Conservation (phyloP, 257 asterid species). For the Mentha longifolia region DNA sequence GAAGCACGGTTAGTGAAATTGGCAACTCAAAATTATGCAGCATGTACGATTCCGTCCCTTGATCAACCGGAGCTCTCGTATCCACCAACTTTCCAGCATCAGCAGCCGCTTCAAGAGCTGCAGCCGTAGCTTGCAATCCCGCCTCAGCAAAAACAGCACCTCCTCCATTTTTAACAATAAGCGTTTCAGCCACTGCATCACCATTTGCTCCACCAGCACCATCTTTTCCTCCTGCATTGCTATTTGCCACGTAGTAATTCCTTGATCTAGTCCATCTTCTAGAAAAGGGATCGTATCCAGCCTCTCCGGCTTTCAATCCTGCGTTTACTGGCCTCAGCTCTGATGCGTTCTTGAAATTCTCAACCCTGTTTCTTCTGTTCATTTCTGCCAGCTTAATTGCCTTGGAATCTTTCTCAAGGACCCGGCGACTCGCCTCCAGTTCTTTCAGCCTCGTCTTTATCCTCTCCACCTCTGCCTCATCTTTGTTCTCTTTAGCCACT, state of each 20-base stretch:
- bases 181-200: slow-evolving; percentile 45
- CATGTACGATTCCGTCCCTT: slow-evolving; percentile 66
- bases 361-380: slow-evolving; percentile 86
- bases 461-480: slow-evolving; percentile 75
- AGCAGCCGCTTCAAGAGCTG: slow-evolving; percentile 84
- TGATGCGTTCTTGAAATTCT: slow-evolving; percentile 90
- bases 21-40: slow-evolving; percentile 78
- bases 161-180: slow-evolving; percentile 34
- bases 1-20: slow-evolving; percentile 71
- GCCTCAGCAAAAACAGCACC: slow-evolving; percentile 38
- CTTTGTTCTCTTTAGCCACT: slow-evolving; percentile 76
- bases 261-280: slow-evolving; percentile 97
- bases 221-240: slow-evolving; percentile 41
- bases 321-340: slow-evolving; percentile 60
- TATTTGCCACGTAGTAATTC: slow-evolving; percentile 65
- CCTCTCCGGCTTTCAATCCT: slow-evolving; percentile 80
- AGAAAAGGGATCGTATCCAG: slow-evolving; percentile 94
- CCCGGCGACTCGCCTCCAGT: slow-evolving; percentile 67
- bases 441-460: slow-evolving; percentile 69
- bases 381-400: slow-evolving; percentile 86
- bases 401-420: slow-evolving; percentile 67
- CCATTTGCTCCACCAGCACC: slow-evolving; percentile 41
- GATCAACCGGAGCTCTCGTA: slow-evolving; percentile 84
- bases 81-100: slow-evolving; percentile 92
- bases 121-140: slow-evolving; percentile 68